A percentile compares a stretch with the other conserved stretches of the same genome.
phyloP scores from a whole-genome alignment of 73 alveolate species.

The Durusdinium trenchii region DNA sequence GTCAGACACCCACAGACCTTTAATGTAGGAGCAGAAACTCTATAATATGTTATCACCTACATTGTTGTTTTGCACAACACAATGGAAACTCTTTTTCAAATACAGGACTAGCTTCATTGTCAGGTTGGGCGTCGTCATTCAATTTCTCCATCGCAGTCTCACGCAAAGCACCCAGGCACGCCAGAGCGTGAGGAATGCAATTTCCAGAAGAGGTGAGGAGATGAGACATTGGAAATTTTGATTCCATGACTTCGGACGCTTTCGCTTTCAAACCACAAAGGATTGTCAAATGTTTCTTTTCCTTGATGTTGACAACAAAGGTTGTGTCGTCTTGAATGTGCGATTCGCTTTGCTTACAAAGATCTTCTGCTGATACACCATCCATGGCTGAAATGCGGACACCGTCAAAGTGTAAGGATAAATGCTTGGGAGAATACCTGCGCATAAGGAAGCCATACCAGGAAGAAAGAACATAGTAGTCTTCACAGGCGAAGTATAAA shows the following conservation, averaged over 20 bases:
- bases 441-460: neutral
- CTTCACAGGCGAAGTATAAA: neutral
- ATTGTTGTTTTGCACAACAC: too few relatives aligned
- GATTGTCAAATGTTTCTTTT: neutral
- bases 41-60: too few relatives aligned
- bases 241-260: neutral
- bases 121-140: neutral
- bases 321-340: neutral
- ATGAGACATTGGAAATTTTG: too few relatives aligned
- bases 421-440: neutral
- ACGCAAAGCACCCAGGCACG: neutral
- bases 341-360: neutral
- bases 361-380: neutral
- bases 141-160: neutral
- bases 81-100: too few relatives aligned
- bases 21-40: too few relatives aligned
- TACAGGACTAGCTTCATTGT: neutral
- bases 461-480: neutral
- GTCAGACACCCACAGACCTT: too few relatives aligned
- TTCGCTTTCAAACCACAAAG: neutral
- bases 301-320: neutral
- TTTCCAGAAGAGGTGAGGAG: neutral
- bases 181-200: neutral
- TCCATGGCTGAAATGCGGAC: neutral
- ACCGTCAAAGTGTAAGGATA: slow-evolving; percentile 23